Percentiles rank a stretch among this genome's conserved stretches.
Evolutionary conservation across 768 basidiomycete genomes (phyloP).

Genomic region (Pisolithus orientalis): DNA sequence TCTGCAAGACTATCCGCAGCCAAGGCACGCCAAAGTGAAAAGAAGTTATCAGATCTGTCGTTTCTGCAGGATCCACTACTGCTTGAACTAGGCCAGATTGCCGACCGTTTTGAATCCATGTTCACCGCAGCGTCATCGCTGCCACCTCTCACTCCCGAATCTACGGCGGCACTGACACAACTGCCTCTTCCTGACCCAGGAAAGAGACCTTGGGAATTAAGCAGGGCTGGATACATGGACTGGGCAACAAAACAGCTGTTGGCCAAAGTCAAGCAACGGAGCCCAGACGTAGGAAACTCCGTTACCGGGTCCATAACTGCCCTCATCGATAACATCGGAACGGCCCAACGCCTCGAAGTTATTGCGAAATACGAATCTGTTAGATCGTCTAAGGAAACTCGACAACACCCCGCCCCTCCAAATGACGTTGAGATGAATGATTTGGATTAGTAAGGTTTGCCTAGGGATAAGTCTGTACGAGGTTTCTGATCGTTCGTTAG

Average conservation of each 20-base stretch:
- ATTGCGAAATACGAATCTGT: slow-evolving; percentile 9
- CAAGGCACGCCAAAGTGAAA: slow-evolving; percentile 42
- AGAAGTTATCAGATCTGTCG: slow-evolving; percentile 36
- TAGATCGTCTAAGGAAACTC: neutral
- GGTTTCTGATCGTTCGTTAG: no score
- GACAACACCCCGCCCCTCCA: neutral
- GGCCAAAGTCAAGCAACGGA: slow-evolving; percentile 20
- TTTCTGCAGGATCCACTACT: slow-evolving; percentile 39
- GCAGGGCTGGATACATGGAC: slow-evolving; percentile 64
- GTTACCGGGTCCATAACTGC: slow-evolving; percentile 16
- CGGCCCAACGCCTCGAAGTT: slow-evolving; percentile 12
- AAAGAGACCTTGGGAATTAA: slow-evolving; percentile 74
- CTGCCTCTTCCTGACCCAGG: slow-evolving; percentile 43
- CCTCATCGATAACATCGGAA: slow-evolving; percentile 13
- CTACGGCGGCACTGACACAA: slow-evolving; percentile 30
- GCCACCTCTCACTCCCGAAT: slow-evolving; percentile 37
- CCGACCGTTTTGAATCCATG: slow-evolving; percentile 38
- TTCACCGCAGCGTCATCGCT: slow-evolving; percentile 44
- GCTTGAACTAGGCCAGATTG: slow-evolving; percentile 32
- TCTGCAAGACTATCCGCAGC: slow-evolving; percentile 44
- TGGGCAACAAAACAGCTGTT: slow-evolving; percentile 67
- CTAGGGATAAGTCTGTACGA: no score
- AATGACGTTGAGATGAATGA: neutral
- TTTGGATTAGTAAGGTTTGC: no score
- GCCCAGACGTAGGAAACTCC: slow-evolving; percentile 11